Evolutionary conservation across 2,329 filamentous ascomycete species (phyloP), one percentile per base, ranked within the genome.

Genomic region (Mycosphaerella sp.): DNA sequence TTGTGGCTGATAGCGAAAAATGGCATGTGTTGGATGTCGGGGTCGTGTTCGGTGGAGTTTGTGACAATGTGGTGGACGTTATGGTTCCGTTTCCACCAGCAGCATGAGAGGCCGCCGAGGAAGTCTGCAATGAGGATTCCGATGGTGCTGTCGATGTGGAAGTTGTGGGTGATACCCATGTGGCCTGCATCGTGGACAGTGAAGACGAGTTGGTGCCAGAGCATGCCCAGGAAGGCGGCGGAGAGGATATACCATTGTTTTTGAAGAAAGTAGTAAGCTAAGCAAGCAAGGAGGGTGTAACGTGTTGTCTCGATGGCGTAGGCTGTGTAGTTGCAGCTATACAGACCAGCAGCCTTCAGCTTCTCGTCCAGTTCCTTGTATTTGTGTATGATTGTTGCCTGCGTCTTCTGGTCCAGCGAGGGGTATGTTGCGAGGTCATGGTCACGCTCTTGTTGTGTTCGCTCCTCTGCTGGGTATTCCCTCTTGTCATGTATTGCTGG

Each of bases 21-120:
- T 0, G 85, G 85, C 48, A 86, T 75, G 67, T 87, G 84, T 60
- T 87, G 81, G 63, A 96, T 97, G 69, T 97, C 92, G 0, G 93
- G 92, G 68, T 97, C 92, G 68, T 97, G 92, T 70, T 96, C 93
- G 11, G 91, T 88, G 42, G 86, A 86, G 70, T 97, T 97, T 14
- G 93, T 97, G 49, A 97, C 86, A 62, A 97, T 90, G 67, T 97
- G 92, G 69, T 97, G 92, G 7, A 96, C 90, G 67, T 97, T 97
- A 72, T 97, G 92, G 69, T 84, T 96, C 58, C 83, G 80, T 73
- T 97, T 97, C 92, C 93, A 98, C 93, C 93, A 98, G 43, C 92
- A 89, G 51, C 95, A 74, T 26, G 89, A 95, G 34, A 98, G 73
- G 0, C 93, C 93, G 38, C 93, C 93, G 17, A 93, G 75, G 64